phyloP scores from a whole-genome alignment of 1,284 basidiomycete genomes.

The Cryptococcus sp. region DNA sequence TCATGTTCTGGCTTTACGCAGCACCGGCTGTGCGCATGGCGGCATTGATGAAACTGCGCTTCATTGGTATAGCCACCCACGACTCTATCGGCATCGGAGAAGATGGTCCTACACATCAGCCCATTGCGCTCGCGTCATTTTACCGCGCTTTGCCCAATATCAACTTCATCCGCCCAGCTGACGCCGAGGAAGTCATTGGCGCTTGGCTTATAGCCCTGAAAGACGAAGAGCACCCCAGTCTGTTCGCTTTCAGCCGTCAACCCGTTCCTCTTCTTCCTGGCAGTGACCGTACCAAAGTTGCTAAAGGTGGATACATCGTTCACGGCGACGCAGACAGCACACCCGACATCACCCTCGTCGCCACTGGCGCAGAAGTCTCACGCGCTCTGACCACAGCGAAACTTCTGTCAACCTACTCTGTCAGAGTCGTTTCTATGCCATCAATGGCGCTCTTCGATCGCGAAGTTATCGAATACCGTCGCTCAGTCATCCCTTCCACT shows the following conservation, averaged over 20 bases:
- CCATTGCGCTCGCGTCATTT: constrained; percentile 41
- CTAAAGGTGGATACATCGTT: constrained; percentile 39
- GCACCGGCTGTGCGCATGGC: constrained; percentile 48
- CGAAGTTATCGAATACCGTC: constrained; percentile 34
- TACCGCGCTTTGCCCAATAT: constrained; percentile 44
- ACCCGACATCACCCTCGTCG: constrained; percentile 41
- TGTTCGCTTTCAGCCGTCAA: constrained; percentile 41
- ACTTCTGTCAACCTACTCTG: constrained; percentile 19
- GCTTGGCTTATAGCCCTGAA: constrained; percentile 38
- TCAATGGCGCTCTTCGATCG: constrained; percentile 38
- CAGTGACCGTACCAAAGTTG: constrained; percentile 33
- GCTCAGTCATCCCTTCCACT: constrained; percentile 27
- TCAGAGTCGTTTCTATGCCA: constrained; percentile 47
- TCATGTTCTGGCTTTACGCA: constrained; percentile 52
- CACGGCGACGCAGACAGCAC: constrained; percentile 22
- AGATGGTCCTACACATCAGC: constrained; percentile 38
- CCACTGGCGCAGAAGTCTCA: constrained; percentile 46
- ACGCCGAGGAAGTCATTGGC: constrained; percentile 46
- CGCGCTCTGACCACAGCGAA: constrained; percentile 40
- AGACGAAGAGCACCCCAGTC: constrained; percentile 28
- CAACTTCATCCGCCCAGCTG: constrained; percentile 46
- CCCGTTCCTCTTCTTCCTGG: constrained; percentile 39
- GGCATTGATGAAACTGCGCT: constrained; percentile 43
- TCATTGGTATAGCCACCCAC: constrained; percentile 48
- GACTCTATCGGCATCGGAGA: constrained; percentile 49